Base-by-base conservation (phyloP, 441 rosid species). In the Isatis lusitanica region DNA sequence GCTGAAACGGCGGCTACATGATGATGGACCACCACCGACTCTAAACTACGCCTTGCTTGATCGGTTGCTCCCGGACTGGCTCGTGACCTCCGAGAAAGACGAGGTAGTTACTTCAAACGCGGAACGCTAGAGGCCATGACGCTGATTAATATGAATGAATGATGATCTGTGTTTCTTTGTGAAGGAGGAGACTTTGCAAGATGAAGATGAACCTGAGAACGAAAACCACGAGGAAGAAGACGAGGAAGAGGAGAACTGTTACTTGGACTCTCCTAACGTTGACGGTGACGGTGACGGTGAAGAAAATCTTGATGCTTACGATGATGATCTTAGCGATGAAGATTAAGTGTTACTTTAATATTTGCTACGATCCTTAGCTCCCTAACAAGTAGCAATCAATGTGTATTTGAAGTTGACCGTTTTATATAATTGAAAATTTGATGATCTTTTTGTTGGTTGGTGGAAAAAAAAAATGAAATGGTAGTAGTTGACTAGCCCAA, bases 61-160 rank as follows among this genome's bases (percentile, higher is more conserved):
- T 69, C 80, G 38, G 58, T 38, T 86, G 65, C 83, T 88, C 57
- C 84, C 81, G 7, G 89, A 90, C 74, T 92, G 94, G 97, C 74
- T 92, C 38, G 82, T 81, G 63, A 39, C 60, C 16, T 75, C 82
- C 24, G 88, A 83, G 47, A 86, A 85, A 66, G 87, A 90, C 31
- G 93, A 90, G 93, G 97, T 92, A 80, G 51, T 42, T 35, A 1
- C 18, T 15, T 3, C 0, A 68, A 39, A 48, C n/a, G 8, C 28
- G 3, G 4, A 26, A 26, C 28, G 28, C 28, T 26, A 26, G 28
- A 26, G 3, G 28, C 26, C 0, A 59, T 18, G 0, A 61, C 15
- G 71, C 17, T 35, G 6, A 15, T 7, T 46, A 7, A 42, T 13
- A 33, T 26, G 48, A 36, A 7, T 64, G n/a, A 36, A 38, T 18